Evolutionary conservation across 208 protist genomes (phyloP).

Genomic region (Leishmania martiniquensis): DNA sequence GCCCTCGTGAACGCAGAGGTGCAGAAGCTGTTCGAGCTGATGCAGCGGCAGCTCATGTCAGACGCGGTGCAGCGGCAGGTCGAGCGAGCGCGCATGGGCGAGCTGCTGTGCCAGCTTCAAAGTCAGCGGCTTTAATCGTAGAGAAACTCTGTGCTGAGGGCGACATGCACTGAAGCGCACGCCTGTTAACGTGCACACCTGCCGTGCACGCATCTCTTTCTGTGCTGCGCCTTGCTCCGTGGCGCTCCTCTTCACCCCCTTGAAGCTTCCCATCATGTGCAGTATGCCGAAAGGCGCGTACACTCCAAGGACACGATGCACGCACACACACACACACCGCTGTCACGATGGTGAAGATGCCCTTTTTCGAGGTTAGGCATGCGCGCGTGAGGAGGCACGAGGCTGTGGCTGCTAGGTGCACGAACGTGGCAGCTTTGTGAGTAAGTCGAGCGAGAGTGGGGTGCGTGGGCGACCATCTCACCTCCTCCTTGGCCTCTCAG

Average conservation of each 20-base stretch:
- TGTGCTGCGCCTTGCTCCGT: conserved; percentile 1
- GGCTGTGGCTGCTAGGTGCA: background rate
- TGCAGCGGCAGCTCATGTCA: conserved; percentile 55
- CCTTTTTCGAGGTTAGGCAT: background rate
- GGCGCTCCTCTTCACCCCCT: background rate
- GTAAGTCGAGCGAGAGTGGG: background rate
- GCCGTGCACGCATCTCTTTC: background rate
- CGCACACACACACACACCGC: background rate
- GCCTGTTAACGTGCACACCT: background rate
- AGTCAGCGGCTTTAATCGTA: conserved; percentile 5
- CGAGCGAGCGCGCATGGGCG: conserved; percentile 58
- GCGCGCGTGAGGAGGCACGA: background rate
- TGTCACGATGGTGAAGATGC: background rate
- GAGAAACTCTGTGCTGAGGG: background rate
- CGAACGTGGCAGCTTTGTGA: background rate
- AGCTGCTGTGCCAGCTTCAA: conserved; percentile 39
- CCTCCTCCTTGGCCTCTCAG: background rate
- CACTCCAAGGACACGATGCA: background rate
- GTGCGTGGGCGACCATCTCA: background rate
- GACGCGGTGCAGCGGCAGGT: conserved; percentile 54
- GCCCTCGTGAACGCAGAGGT: conserved; percentile 51
- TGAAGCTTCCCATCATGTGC: background rate
- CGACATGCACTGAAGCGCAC: background rate
- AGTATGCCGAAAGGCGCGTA: background rate
- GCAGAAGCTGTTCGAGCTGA: conserved; percentile 40